These are phyloP conservation scores for Skeletonema grethae DNA, from an alignment of 108 stramenopile species.

Conservation along the genomic window DNA sequence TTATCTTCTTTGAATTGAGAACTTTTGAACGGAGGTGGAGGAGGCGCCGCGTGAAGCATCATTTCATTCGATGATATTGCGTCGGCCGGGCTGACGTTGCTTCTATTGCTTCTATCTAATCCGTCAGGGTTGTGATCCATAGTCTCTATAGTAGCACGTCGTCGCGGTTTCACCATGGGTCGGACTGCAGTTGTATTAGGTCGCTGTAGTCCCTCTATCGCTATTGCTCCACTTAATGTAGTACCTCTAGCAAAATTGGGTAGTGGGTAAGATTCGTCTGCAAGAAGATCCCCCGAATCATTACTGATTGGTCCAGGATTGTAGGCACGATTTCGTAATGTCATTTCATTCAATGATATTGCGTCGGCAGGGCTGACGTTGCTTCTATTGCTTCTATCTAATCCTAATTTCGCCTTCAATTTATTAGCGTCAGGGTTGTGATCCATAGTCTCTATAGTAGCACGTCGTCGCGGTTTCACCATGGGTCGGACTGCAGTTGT, in stretches of 20 bases:
- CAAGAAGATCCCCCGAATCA: not conserved
- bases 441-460: not conserved
- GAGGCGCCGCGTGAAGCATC: not conserved
- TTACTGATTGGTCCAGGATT: not conserved
- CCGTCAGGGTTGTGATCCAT: not conserved
- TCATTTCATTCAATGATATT: not conserved
- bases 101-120: too few relatives aligned
- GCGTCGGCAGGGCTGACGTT: not conserved
- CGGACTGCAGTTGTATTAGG: not conserved
- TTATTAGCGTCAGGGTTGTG: too few relatives aligned
- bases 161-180: not conserved
- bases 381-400: too few relatives aligned
- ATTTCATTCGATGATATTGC: not conserved
- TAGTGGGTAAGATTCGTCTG: not conserved
- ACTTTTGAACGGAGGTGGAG: not conserved
- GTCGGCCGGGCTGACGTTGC: not conserved
- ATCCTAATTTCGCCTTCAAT: too few relatives aligned
- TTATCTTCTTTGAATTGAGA: not conserved
- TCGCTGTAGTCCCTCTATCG: not conserved
- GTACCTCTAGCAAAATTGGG: not conserved
- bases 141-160: not conserved
- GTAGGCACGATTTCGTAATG: not conserved
- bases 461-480: not conserved
- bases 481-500: not conserved
- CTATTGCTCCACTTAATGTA: not conserved